Base-by-base conservation (phyloP, 306 rosid species). In the Citrullus amarus region DNA sequence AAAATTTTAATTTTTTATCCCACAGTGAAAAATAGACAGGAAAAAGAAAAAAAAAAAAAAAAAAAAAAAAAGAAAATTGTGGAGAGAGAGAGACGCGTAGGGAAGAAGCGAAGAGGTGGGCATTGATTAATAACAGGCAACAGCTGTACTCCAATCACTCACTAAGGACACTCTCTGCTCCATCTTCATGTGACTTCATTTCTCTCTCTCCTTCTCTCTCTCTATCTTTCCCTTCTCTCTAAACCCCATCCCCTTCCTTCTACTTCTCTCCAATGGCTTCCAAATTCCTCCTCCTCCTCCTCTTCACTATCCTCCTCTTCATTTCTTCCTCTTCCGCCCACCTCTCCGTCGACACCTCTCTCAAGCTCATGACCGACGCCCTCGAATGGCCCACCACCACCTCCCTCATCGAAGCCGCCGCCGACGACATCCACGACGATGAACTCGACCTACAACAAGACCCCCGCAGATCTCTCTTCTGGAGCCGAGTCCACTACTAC, bases 391-490 rank as follows among this genome's bases (percentile, higher is more conserved):
- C 96, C 0, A 69, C 86, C n/a, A 78, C 93, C 56, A 83, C 80
- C 85, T 69, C 92, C 8, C 58, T 86, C 2, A 79, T 83, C 85
- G 81, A 81, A 55, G 8, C n/a, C 57, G 4, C 8, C 9, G 57
- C 5, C 3, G 3, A 15, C 57, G 57, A 53, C 57, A 0, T 78
- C 48, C 41, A 61, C 6, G 82, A 72, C 0, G 79, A 9, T 1
- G 91, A 79, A 63, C 2, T 90, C n/a, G 3, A 73, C 10, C 57
- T 53, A 1, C 3, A 84, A 38, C 13, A 62, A 62, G 0, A 89
- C 83, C 8, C 79, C 4, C 86, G 97, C 13, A 88, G 98, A 88
- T 90, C 98, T 13, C 83, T 94, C 73, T 90, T 87, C 87, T 94
- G 98, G 98, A 8, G 79, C 5, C 79, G 88, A 46, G 71, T 83